Percentiles rank a stretch among this genome's conserved stretches.
These are phyloP conservation scores for Yamadazyma sp. DNA, from an alignment of 1,139 yeast genomes.

Conservation along the genomic window DNA sequence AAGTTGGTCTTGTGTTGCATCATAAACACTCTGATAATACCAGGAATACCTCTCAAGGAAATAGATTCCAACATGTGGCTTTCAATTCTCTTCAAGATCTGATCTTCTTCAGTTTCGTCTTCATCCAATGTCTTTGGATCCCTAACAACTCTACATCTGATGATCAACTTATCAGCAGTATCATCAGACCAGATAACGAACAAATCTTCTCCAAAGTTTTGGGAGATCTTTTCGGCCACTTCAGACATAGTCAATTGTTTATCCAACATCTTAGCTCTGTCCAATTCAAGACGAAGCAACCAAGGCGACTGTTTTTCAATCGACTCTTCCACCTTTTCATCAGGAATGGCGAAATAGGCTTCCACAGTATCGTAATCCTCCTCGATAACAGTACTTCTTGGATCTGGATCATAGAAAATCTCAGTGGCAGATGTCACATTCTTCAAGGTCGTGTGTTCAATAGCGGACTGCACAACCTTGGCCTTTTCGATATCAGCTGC, in stretches of 20 bases:
- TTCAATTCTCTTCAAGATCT: constrained; percentile 91
- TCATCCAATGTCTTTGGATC: constrained; percentile 93
- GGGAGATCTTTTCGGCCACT: constrained; percentile 94
- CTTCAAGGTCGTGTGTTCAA: constrained; percentile 92
- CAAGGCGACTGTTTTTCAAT: constrained; percentile 96
- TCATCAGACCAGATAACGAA: constrained; percentile 99
- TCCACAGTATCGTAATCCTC: constrained; percentile 97
- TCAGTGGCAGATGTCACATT: constrained; percentile 98
- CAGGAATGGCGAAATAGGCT: constrained; percentile 96
- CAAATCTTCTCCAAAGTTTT: constrained; percentile 90
- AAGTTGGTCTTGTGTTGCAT: constrained; percentile 86
- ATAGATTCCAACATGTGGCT: constrained; percentile 95
- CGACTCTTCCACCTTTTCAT: constrained; percentile 93
- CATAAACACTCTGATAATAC: constrained; percentile 88
- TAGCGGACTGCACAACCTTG: constrained; percentile 92
- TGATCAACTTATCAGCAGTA: constrained; percentile 92
- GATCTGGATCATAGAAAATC: constrained; percentile 97
- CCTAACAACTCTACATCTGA: constrained; percentile 98
- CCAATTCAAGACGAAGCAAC: constrained; percentile 93
- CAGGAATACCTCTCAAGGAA: constrained; percentile 93
- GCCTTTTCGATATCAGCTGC: constrained; percentile 92
- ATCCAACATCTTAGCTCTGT: constrained; percentile 98
- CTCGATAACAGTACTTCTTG: constrained; percentile 89
- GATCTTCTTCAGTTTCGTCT: constrained; percentile 97
- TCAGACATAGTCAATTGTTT: constrained; percentile 97